These are phyloP conservation scores for Penicillium sp. DNA, from an alignment of 2,329 filamentous ascomycete genomes.

Conservation along the genomic window DNA sequence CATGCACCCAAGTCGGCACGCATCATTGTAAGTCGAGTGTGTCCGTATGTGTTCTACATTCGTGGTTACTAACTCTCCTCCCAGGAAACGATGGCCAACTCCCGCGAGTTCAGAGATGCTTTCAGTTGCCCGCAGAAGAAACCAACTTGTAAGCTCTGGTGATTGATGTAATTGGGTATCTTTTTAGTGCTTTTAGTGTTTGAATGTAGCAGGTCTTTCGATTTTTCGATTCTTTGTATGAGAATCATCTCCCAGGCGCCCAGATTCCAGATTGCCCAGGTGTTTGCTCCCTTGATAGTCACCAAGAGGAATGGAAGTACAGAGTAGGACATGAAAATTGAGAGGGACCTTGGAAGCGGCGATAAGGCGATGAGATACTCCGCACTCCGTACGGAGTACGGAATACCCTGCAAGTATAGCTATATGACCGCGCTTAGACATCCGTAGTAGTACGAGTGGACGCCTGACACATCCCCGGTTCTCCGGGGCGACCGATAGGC, in stretches of 20 bases:
- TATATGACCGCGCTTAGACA: too few relatives aligned
- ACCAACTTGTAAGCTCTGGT: conserved; percentile 72
- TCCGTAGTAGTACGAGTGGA: too few relatives aligned
- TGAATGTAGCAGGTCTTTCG: too few relatives aligned
- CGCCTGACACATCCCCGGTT: too few relatives aligned
- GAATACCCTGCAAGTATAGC: neutral
- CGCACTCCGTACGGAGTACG: neutral
- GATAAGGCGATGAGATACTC: neutral
- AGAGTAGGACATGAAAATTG: too few relatives aligned
- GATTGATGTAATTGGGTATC: conserved; percentile 18
- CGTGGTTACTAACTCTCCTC: neutral
- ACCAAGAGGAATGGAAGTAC: too few relatives aligned
- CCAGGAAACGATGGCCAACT: conserved; percentile 65
- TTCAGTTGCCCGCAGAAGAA: conserved; percentile 67
- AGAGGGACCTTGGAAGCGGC: too few relatives aligned
- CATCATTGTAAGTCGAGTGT: conserved; percentile 45
- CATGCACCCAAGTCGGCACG: conserved; percentile 67
- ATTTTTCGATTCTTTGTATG: too few relatives aligned
- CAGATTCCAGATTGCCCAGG: too few relatives aligned
- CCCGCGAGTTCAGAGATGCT: conserved; percentile 65
- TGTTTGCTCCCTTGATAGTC: too few relatives aligned
- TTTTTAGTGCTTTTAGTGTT: neutral
- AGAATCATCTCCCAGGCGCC: too few relatives aligned
- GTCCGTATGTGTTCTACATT: neutral
- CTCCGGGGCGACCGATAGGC: too few relatives aligned